A percentile compares a stretch with the other conserved stretches of the same genome.
These are phyloP conservation scores for Lachnellula cervina DNA, from an alignment of 2,329 filamentous ascomycete species.

Conservation along the genomic window DNA sequence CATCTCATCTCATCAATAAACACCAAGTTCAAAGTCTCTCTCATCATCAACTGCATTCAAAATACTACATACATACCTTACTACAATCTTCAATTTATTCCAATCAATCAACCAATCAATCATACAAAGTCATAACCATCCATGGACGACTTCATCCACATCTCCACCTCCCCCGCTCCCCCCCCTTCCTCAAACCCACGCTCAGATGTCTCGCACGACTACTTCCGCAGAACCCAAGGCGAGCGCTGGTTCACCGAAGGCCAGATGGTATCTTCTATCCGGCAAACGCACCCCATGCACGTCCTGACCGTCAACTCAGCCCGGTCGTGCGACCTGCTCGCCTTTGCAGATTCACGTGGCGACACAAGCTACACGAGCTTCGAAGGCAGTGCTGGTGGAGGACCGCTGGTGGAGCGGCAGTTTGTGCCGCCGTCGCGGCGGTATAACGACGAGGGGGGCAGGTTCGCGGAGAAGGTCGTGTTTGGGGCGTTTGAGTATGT, in stretches of 20 bases:
- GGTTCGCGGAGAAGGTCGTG: constrained; percentile 13
- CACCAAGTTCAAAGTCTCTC: too few relatives aligned
- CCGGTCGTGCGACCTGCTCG: constrained; percentile 19
- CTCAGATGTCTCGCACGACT: constrained; percentile 12
- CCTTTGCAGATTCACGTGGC: constrained; percentile 19
- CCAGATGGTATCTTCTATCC: constrained; percentile 14
- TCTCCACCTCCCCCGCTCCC: constrained; percentile 3
- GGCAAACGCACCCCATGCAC: constrained; percentile 16
- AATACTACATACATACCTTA: too few relatives aligned
- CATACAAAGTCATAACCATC: too few relatives aligned
- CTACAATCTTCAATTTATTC: too few relatives aligned
- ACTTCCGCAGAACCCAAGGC: constrained; percentile 16
- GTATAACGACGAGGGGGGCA: constrained; percentile 24
- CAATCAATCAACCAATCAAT: too few relatives aligned
- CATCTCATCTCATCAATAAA: too few relatives aligned
- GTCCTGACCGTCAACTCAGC: constrained; percentile 15
- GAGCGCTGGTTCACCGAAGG: constrained; percentile 18
- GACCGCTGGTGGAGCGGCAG: constrained; percentile 10
- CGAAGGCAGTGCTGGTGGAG: too few relatives aligned
- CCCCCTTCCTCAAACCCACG: not conserved
- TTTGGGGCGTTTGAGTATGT: constrained; percentile 25
- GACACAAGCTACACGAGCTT: constrained; percentile 17
- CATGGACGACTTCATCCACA: constrained; percentile 2
- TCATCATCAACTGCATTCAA: too few relatives aligned
- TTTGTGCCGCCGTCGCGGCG: constrained; percentile 23